These are phyloP conservation scores for Spathaspora hagerdaliae DNA, from an alignment of 805 yeast genomes.

Conservation along the genomic window DNA sequence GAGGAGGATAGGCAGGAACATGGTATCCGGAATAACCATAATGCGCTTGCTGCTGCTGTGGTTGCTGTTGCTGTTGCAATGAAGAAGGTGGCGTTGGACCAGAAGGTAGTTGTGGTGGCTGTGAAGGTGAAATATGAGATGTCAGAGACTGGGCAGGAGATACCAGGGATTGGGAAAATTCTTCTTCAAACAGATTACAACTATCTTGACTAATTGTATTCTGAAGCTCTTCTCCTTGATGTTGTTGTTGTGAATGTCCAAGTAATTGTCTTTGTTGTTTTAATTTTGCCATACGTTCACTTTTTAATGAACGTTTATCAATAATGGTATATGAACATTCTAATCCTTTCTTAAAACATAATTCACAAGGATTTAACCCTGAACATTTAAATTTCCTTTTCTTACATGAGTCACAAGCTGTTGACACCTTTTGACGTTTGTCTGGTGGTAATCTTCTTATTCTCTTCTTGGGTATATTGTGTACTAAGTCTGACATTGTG, in stretches of 20 bases:
- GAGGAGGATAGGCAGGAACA: background rate
- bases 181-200: background rate
- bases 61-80: background rate
- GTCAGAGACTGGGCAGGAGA: background rate
- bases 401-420: conserved; percentile 24
- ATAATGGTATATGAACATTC: conserved; percentile 18
- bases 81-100: background rate
- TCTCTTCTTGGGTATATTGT: conserved; percentile 5
- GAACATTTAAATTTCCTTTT: conserved; percentile 14
- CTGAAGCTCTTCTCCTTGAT: background rate
- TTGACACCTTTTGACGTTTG: conserved; percentile 21
- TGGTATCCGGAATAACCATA: background rate
- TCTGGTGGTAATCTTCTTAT: conserved; percentile 14
- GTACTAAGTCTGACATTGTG: no score
- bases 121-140: background rate
- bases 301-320: conserved; percentile 19
- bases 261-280: background rate
- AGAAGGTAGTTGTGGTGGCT: background rate
- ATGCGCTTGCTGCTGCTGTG: background rate
- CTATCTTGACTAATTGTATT: background rate
- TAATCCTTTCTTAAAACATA: conserved; percentile 15
- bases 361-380: conserved; percentile 18
- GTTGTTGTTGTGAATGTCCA: background rate
- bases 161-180: background rate
- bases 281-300: conserved; percentile 14